Base-by-base conservation (phyloP, 805 yeast genomes). In the Teunomyces barrocoloradensis region DNA sequence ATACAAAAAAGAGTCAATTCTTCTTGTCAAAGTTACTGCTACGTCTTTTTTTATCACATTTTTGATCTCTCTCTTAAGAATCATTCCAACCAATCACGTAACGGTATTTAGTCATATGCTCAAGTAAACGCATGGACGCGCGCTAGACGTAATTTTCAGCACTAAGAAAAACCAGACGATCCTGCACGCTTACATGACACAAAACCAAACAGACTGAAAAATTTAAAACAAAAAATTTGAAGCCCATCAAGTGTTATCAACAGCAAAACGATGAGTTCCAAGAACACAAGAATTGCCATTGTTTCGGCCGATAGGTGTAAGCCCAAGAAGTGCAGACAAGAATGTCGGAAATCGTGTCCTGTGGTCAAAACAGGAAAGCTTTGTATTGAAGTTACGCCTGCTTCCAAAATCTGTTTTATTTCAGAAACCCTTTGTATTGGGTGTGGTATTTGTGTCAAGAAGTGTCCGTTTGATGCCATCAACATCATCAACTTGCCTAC, bases 391-490 rank as follows among this genome's bases (percentile, higher is more conserved):
- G 99, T 94, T 42, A 73, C 88, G 0, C 96, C 98, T 53, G 79
- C 84, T 17, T 82, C 87, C 51, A 94, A 94, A 65, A 89, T 94
- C 63, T 96, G 98, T 12, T 94, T 91, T 68, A 89, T 94, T 49
- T 88, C 96, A 13, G 99, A 94, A 67, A 88, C 75, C 34, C 75
- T 94, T 64, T 94, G 99, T 79, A 92, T 94, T 60, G 99, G 99
- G 67, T 94, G 99, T 79, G 99, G 99, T 90, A 94, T 94, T 59
- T 94, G 99, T 80, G 96, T 91, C 45, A 94, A 94, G 71, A 94
- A 90, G 68, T 94, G 99, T 73, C 99, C 99, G 27, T 94, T 94
- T 64, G 96, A 92, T 62, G 99, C 99, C 53, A 91, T 94, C 62
- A 87, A 81, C 63, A 94, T 94, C 65, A 94, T 94, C 75, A 94